Evolutionary conservation across 208 protist species (phyloP).

Genomic region (Acanthamoeba healyi): DNA sequence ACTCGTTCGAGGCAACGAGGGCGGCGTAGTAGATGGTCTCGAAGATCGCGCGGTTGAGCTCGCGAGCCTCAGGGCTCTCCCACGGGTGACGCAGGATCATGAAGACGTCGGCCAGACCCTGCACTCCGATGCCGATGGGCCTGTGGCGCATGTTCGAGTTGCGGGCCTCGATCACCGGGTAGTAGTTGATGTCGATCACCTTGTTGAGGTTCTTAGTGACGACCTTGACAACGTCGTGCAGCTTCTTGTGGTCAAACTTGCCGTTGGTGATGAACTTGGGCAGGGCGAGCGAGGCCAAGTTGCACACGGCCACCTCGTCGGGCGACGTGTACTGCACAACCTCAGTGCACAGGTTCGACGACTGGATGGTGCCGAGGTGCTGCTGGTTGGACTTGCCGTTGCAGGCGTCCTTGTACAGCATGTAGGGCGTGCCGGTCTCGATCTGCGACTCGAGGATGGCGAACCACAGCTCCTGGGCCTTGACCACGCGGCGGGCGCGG

Average conservation of each 20-base stretch:
- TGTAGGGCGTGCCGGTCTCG: conserved; percentile 99
- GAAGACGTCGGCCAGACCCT: conserved; percentile 99
- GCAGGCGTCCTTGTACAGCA: conserved; percentile 99
- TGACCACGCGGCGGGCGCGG: conserved; percentile 92
- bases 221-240: conserved; percentile 94
- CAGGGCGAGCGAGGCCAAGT: conserved; percentile 98
- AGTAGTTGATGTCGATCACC: conserved; percentile 99
- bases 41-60: conserved; percentile 98
- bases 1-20: conserved; percentile 92
- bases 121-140: conserved; percentile 98
- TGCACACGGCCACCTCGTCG: conserved; percentile 99
- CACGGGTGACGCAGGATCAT: conserved; percentile 97
- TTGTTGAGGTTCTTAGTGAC: conserved; percentile 97
- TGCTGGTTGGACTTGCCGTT: conserved; percentile 99
- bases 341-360: conserved; percentile 99
- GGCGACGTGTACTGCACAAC: conserved; percentile 98
- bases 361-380: conserved; percentile 99
- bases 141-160: conserved; percentile 97
- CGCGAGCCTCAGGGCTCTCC: conserved; percentile 93
- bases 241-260: conserved; percentile 94
- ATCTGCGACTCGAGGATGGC: conserved; percentile 98
- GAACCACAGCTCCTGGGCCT: conserved; percentile 99
- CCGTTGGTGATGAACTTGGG: conserved; percentile 95
- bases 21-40: conserved; percentile 99
- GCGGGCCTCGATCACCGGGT: conserved; percentile 96